Base-by-base conservation (phyloP, 768 basidiomycete genomes). In the Serendipita sp. region DNA sequence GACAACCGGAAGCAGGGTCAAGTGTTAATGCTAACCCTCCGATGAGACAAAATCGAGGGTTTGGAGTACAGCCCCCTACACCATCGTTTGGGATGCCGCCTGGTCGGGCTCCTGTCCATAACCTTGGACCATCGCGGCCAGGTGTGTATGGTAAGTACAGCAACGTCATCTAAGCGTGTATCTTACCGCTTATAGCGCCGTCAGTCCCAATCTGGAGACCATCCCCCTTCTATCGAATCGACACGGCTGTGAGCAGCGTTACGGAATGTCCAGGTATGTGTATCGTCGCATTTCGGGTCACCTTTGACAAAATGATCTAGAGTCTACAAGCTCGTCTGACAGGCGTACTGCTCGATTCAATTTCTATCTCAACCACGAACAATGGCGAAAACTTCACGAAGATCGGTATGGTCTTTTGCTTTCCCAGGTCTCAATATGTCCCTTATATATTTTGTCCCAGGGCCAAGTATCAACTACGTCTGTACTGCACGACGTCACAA, bases 401-500 rank as follows among this genome's bases (percentile, higher is more conserved):
- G 69, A 81, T 27, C 78, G 76, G 89, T 87, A 71, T 50, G 78
- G 73, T 29, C 11, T 23, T 23, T 60, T 62, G 5, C 29, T 33
- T 45, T 31, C 15, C 43, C n/a, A 52, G 6, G 4, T 40, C n/a
- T 66, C n/a, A 23, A 29, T 27, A 18, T 11, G 55, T 44, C 44
- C 44, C 58, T 66, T 67, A 45, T 50, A 58, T 46, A 5, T 40
- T 13, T 23, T 65, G 27, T 43, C 58, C 13, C 67, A 90, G 87
- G 31, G 73, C 82, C 15, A 84, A 81, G 68, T 86, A 85, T 72
- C 90, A 93, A 73, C 78, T 95, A 44, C 84, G 91, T 40, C 75
- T 95, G 5, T 94, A 88, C 73, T 93, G 91, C 77, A 94, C 92
- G 0, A 90, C 88, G 2, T 91, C 85, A 36, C 77, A 82, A 33